Percentiles rank a stretch among this genome's conserved stretches.
Conservation (phyloP, 495 filamentous ascomycete species). For the Lichenothelia convexa region DNA sequence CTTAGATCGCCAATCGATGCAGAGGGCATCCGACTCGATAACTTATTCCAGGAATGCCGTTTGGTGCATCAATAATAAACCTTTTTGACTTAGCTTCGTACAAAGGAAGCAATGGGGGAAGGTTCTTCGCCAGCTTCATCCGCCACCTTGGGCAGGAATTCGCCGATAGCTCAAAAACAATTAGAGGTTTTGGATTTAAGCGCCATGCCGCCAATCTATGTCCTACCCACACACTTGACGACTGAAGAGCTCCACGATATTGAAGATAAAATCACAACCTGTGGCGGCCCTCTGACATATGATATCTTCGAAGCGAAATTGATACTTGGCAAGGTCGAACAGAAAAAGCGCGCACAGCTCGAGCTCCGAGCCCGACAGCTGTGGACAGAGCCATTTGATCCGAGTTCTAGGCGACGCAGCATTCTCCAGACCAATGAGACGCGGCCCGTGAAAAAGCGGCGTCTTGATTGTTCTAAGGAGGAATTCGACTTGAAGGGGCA, state of each 20-base stretch:
- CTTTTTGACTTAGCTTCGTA: no score
- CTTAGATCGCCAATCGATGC: no score
- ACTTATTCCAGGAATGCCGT: no score
- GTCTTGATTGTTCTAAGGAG: conserved; percentile 1
- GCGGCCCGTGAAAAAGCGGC: conserved; percentile 19
- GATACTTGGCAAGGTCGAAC: conserved; percentile 51
- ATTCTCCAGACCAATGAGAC: no score
- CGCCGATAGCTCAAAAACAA: neutral
- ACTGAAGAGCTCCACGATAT: conserved; percentile 39
- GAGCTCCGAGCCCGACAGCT: conserved; percentile 52
- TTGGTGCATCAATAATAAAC: no score
- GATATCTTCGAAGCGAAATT: conserved; percentile 54
- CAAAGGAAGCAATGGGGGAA: no score
- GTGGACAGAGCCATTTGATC: conserved; percentile 26
- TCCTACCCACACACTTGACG: conserved; percentile 53
- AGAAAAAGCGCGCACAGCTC: conserved; percentile 50
- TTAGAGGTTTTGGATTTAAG: conserved; percentile 15
- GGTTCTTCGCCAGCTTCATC: no score
- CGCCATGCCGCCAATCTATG: conserved; percentile 48
- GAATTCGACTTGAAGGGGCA: no score
- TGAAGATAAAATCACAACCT: conserved; percentile 40
- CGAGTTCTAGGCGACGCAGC: neutral
- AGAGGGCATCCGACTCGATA: no score
- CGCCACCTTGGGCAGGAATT: no score
- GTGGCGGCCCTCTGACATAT: conserved; percentile 43